These are phyloP conservation scores for Magnolia officinalis DNA, from an alignment of 164 flowering plant species.

Conservation along the genomic window DNA sequence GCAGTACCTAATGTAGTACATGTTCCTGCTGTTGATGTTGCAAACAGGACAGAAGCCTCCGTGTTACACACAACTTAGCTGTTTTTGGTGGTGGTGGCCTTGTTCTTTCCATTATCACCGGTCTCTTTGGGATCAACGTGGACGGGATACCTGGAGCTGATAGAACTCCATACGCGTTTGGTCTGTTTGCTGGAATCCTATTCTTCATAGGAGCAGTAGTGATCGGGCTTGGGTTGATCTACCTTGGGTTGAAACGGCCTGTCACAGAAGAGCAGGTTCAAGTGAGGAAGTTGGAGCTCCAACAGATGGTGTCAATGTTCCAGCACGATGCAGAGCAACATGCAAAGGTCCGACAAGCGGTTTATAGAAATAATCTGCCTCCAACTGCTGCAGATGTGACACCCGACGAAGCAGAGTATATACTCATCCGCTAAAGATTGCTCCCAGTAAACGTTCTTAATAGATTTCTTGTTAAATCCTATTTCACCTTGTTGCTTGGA, in stretches of 20 bases:
- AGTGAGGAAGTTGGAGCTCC: slow-evolving; percentile 74
- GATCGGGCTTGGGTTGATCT: slow-evolving; percentile 56
- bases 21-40: neutral
- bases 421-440: slow-evolving; percentile 17
- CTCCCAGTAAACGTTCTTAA: neutral
- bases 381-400: slow-evolving; percentile 45
- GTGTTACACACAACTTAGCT: slow-evolving; percentile 77
- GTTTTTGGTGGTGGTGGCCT: slow-evolving; percentile 95
- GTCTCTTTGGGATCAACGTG: slow-evolving; percentile 91
- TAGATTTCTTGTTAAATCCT: neutral
- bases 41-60: slow-evolving; percentile 77
- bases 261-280: slow-evolving; percentile 59
- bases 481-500: neutral
- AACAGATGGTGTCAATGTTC: slow-evolving; percentile 78
- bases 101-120: slow-evolving; percentile 79
- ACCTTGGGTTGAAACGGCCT: slow-evolving; percentile 71
- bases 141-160: slow-evolving; percentile 88
- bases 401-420: slow-evolving; percentile 15
- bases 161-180: slow-evolving; percentile 82
- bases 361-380: slow-evolving; percentile 37
- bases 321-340: slow-evolving; percentile 95
- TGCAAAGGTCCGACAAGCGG: slow-evolving; percentile 62
- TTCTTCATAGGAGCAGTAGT: slow-evolving; percentile 52
- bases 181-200: slow-evolving; percentile 58
- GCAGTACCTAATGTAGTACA: neutral